Evolutionary conservation across 2,329 filamentous ascomycete genomes (phyloP).

Genomic region (Phialophora chinensis): DNA sequence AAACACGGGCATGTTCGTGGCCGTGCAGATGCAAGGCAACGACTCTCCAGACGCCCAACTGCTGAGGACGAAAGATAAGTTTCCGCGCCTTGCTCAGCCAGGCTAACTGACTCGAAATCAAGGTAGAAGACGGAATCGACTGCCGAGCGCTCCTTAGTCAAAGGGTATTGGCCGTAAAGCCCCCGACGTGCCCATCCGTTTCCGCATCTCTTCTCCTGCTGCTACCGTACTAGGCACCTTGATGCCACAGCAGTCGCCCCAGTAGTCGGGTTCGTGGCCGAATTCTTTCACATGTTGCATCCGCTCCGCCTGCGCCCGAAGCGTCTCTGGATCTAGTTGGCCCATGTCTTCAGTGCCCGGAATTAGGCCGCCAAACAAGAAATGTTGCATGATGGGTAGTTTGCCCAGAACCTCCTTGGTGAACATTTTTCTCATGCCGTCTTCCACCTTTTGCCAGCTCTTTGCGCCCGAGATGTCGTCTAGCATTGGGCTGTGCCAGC

Average conservation of each 20-base stretch:
- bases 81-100: slow-evolving; percentile 4
- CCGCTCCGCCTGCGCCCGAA: slow-evolving; percentile 53
- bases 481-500: slow-evolving; percentile 98
- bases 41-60: slow-evolving; percentile 19
- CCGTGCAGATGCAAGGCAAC: slow-evolving; percentile 29
- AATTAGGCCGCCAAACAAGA: slow-evolving; percentile 86
- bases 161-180: slow-evolving; percentile 66
- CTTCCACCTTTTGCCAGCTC: slow-evolving; percentile 90
- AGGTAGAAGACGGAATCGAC: neutral
- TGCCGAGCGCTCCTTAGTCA: slow-evolving; percentile 43
- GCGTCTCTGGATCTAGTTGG: slow-evolving; percentile 61
- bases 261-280: slow-evolving; percentile 63
- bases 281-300: slow-evolving; percentile 73
- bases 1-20: slow-evolving; percentile 27
- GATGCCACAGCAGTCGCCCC: slow-evolving; percentile 98
- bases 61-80: neutral
- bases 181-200: slow-evolving; percentile 64
- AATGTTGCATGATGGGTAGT: slow-evolving; percentile 97
- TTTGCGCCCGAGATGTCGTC: slow-evolving; percentile 94
- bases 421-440: slow-evolving; percentile 97
- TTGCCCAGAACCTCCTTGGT: slow-evolving; percentile 90
- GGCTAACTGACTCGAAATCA: neutral
- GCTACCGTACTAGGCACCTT: slow-evolving; percentile 94
- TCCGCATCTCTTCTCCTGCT: slow-evolving; percentile 86
- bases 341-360: slow-evolving; percentile 81